Evolutionary conservation across 768 basidiomycete genomes (phyloP).

Genomic region (Leccinum subtestaceum): DNA sequence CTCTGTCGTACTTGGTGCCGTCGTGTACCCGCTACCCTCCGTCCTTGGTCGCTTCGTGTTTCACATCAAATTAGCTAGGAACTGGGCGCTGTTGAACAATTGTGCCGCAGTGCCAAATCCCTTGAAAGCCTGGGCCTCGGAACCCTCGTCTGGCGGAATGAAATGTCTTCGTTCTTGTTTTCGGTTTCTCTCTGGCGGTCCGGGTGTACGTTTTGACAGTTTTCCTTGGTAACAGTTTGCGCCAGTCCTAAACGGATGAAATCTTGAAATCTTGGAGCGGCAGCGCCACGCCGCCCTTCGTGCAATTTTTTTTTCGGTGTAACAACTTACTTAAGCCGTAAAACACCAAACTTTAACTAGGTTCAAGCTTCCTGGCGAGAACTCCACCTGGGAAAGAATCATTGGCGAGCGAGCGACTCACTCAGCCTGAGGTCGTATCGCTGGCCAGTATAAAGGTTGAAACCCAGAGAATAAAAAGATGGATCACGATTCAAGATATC

Average conservation of each 20-base stretch:
- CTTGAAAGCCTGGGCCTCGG: not conserved
- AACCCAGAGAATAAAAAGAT: not conserved
- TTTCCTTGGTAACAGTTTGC: not conserved
- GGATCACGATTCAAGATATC: not conserved
- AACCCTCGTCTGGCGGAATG: not conserved
- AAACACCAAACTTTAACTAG: not conserved
- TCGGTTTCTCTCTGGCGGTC: not conserved
- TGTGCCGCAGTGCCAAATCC: no score
- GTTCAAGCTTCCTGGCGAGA: not conserved
- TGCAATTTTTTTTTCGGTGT: not conserved
- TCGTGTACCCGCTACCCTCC: not conserved
- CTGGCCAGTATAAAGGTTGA: not conserved
- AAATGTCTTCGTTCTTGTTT: not conserved
- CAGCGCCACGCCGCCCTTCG: not conserved
- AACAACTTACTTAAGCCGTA: not conserved
- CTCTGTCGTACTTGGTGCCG: not conserved
- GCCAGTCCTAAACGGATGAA: not conserved
- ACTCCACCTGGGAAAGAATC: not conserved
- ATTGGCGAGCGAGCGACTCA: not conserved
- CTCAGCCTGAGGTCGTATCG: not conserved
- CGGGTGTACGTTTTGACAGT: not conserved
- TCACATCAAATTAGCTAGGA: not conserved
- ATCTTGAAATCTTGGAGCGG: not conserved
- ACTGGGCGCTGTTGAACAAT: not conserved
- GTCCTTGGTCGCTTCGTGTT: not conserved